Evolutionary conservation across 225 moss, liverwort and hornwort species (phyloP).

Genomic region (Sphagnum tenellum): DNA sequence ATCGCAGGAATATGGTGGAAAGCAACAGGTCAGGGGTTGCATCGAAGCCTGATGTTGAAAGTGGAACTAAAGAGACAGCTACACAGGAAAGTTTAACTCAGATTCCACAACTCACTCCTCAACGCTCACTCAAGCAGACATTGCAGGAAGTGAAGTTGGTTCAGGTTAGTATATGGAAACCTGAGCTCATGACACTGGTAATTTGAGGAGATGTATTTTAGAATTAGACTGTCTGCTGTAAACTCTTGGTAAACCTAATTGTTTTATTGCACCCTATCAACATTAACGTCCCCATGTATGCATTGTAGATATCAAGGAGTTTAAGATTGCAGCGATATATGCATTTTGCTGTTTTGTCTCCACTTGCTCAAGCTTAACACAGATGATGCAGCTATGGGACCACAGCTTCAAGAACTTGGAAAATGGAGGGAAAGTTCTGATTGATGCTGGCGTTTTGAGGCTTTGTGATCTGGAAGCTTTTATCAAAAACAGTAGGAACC

Average conservation of each 20-base stretch:
- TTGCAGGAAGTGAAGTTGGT: constrained; percentile 73
- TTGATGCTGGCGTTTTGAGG: constrained; percentile 43
- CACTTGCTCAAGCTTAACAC: neutral
- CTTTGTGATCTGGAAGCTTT: constrained; percentile 43
- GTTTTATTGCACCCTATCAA: no score
- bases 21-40: no score
- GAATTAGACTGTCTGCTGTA: no score
- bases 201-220: no score
- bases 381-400: constrained; percentile 58
- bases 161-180: constrained; percentile 29
- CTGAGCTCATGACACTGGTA: neutral
- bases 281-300: no score
- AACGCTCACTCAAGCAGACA: constrained; percentile 48
- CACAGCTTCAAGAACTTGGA: constrained; percentile 50
- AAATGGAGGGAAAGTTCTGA: constrained; percentile 37
- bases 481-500: constrained; percentile 39
- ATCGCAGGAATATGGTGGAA: constrained; percentile 21
- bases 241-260: no score
- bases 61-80: constrained; percentile 1
- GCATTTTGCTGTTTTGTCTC: no score
- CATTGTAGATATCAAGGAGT: no score
- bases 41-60: no score
- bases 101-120: constrained; percentile 16
- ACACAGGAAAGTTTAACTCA: constrained; percentile 10
- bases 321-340: no score